A percentile compares a stretch with the other conserved stretches of the same genome.
phyloP scores from a whole-genome alignment of 2,329 filamentous ascomycete genomes.

The Fusarium globosum region DNA sequence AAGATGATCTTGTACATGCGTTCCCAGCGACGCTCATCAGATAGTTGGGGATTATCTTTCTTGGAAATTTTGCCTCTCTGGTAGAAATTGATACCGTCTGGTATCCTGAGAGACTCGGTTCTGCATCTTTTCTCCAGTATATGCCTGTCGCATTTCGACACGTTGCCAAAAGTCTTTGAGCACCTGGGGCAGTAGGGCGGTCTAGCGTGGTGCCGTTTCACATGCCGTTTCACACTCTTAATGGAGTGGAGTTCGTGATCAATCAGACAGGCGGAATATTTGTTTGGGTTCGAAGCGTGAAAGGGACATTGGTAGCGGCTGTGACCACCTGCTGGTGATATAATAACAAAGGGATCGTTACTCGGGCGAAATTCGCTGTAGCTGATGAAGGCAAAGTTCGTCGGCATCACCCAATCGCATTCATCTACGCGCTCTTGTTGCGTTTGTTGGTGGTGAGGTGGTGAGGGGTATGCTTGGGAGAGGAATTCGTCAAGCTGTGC shows the following conservation, averaged over 20 bases:
- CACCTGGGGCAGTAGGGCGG: not conserved
- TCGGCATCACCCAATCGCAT: too few species aligned
- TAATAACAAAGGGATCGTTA: rapidly evolving
- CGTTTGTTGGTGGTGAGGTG: not conserved
- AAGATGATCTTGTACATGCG: rapidly evolving
- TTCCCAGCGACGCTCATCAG: not conserved
- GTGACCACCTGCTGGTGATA: rapidly evolving
- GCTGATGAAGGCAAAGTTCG: too few species aligned
- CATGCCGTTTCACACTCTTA: rapidly evolving
- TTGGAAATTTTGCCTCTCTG: not conserved
- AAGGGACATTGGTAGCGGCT: rapidly evolving
- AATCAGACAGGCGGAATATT: not conserved
- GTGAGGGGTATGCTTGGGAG: rapidly evolving
- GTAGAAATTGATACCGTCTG: not conserved
- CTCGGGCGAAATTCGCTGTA: too few species aligned
- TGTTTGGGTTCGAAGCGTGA: rapidly evolving
- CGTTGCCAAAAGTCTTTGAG: not conserved
- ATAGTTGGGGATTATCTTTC: not conserved
- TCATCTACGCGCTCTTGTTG: too few species aligned
- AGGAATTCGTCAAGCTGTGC: rapidly evolving
- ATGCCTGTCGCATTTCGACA: not conserved
- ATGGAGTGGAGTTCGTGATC: rapidly evolving
- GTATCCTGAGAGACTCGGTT: not conserved
- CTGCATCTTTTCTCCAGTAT: not conserved
- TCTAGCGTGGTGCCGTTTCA: rapidly evolving